phyloP scores from a whole-genome alignment of 1,139 yeast genomes.

The Nakaseomyces glabratus region DNA sequence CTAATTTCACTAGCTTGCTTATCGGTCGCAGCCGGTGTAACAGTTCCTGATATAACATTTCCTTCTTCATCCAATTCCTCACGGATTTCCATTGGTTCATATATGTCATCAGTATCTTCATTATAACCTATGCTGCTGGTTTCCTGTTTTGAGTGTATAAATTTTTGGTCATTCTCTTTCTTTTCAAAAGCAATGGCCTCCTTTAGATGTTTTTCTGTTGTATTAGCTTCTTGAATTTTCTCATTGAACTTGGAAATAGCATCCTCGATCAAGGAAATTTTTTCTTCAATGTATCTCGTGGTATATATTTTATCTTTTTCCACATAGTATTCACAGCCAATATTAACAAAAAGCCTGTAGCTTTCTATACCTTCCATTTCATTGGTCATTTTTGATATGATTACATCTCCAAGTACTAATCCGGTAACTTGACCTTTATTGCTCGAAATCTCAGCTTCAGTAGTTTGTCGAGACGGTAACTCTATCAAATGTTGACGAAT shows the following conservation, averaged over 20 bases:
- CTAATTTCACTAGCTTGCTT: slow-evolving; percentile 6
- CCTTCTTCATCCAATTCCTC: slow-evolving; percentile 83
- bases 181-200: slow-evolving; percentile 19
- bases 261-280: slow-evolving; percentile 33
- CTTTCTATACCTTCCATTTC: background rate
- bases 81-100: slow-evolving; percentile 71
- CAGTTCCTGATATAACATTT: slow-evolving; percentile 41
- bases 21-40: slow-evolving; percentile 28
- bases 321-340: slow-evolving; percentile 57
- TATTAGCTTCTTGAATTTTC: slow-evolving; percentile 40
- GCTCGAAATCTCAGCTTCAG: slow-evolving; percentile 11
- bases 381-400: slow-evolving; percentile 27
- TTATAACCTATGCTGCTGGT: slow-evolving; percentile 6
- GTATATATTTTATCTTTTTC: slow-evolving; percentile 42
- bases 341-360: slow-evolving; percentile 35
- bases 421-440: slow-evolving; percentile 23
- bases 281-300: slow-evolving; percentile 36
- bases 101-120: slow-evolving; percentile 31
- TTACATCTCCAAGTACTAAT: slow-evolving; percentile 30
- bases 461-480: slow-evolving; percentile 11
- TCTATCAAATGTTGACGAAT: slow-evolving; percentile 25
- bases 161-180: slow-evolving; percentile 2
- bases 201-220: slow-evolving; percentile 32
- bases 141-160: background rate
- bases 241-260: slow-evolving; percentile 35